Evolutionary conservation across 2,329 filamentous ascomycete species (phyloP), one percentile per base, ranked within the genome.

Genomic region (Fusarium mangiferae): DNA sequence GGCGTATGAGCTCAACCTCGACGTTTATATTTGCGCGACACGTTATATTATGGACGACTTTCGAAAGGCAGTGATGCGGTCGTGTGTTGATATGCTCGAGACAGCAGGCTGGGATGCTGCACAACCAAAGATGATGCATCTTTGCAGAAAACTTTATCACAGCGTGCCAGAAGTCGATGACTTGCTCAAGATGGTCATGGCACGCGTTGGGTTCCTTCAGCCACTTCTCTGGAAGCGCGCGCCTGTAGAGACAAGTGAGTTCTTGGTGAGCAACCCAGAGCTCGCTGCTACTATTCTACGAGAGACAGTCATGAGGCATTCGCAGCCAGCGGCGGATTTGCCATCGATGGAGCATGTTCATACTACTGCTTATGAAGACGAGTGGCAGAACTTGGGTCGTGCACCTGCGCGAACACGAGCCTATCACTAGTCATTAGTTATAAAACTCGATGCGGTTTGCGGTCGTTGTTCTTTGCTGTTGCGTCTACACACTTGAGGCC

Each of bases 11-110:
- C 81, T 87, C 41, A 84, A 84, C 73, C 74, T 88, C 18, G 84
- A 87, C 60, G 85, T 87, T 18, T 87, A 88, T 78, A 84, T 87
- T 58, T 84, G 85, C 60, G 86, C 86, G 13, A 82, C 86, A 71
- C 83, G 84, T 58, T 87, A 84, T 75, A 80, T 87, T 59, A 83
- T 88, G 75, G 82, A 84, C 33, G 83, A 83, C 55, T 85, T 88
- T 77, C 85, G 86, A 73, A 68, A 65, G 9, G 82, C 81, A 49
- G 81, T 87, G 42, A 80, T 84, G 56, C 81, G 83, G 8, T 82
- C 78, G 36, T 82, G 82, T 62, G 81, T 88, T 69, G 85, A 87
- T 75, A 85, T 86, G 82, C 81, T 87, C 20, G 83, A 86, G 74
- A 81, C 81, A 12, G 83, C 85, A 3, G 82, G 84, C 4, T 75